Evolutionary conservation across 106 monocot species (phyloP), one percentile per base, ranked within the genome.

Genomic region (Allium fistulosum): DNA sequence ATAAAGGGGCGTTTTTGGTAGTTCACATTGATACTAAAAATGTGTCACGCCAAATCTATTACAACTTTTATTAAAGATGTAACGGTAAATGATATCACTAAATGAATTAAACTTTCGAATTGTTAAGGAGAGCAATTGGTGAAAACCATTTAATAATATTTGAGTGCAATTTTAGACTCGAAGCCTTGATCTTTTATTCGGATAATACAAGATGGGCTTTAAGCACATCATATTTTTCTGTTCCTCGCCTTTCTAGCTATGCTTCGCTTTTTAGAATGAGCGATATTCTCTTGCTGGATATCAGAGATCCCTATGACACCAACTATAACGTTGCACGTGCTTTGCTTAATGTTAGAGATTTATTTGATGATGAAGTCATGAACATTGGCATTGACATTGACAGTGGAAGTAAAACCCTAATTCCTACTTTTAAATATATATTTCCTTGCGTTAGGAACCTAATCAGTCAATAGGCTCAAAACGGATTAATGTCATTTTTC

Each of bases 181-280:
- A 65, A 60, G 57, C 61, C 64, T 90, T 50, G 51, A 75, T 49
- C 49, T 83, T 58, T 72, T 92, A 51, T 87, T 82, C 26, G 49
- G 45, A 47, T 92, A 79, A 74, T 76, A 48, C 90, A 87, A 62
- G 48, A 63, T 71, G 90, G 85, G 26, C 74, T 84, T 62, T 71
- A 90, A 71, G 82, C 87, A 66, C 62, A 87, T 70, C 69, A 56
- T 55, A 74, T 99, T 53, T 72, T 53, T 74, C 78, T 59, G 79
- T 99, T 71, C 99, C 92, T 74, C 76, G 87, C 74, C 72, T 90
- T 65, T 73, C 78, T 71, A 93, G 99, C 70, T 93, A 90, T 79
- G 90, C 84, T 68, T 53, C 93, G 72, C 80, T 99, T 61, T 99
- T 93, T 74, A 82, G 92, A 68, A 56, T 80, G 17, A 87, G 87